Percentiles rank a stretch among this genome's conserved stretches.
Conservation (phyloP, 345 rosid genomes). For the Populus tremula region DNA sequence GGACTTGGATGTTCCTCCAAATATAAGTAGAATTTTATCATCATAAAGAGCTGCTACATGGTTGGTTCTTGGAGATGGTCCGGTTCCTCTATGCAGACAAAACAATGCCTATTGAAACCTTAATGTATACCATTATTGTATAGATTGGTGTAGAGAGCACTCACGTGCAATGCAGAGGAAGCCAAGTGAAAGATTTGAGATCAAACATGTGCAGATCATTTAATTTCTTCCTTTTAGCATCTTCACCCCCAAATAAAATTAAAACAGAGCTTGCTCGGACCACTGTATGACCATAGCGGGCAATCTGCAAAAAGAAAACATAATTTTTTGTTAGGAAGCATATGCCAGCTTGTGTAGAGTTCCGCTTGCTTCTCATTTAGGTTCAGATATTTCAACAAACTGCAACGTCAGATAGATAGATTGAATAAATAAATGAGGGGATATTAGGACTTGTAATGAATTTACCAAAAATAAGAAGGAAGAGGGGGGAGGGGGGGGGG, state of each 20-base stretch:
- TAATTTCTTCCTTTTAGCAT: slow-evolving; percentile 79
- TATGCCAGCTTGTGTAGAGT: not conserved
- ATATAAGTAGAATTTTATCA: slow-evolving; percentile 71
- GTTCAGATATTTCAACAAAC: not conserved
- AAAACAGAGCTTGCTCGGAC: slow-evolving; percentile 77
- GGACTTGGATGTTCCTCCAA: slow-evolving; percentile 88
- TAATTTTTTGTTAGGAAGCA: slow-evolving; percentile 1
- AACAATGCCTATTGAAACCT: slow-evolving; percentile 1
- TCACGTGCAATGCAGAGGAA: slow-evolving; percentile 94
- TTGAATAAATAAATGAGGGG: not conserved
- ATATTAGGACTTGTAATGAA: not conserved
- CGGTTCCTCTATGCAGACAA: slow-evolving; percentile 59
- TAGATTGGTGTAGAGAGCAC: slow-evolving; percentile 11
- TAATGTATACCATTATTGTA: not conserved
- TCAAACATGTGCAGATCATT: slow-evolving; percentile 97
- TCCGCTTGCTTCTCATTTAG: not conserved
- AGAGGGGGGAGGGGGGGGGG: no score
- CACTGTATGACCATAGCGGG: slow-evolving; percentile 89
- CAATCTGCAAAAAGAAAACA: slow-evolving; percentile 48
- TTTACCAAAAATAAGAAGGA: no score
- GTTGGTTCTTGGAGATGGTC: slow-evolving; percentile 81
- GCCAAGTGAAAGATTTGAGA: slow-evolving; percentile 92
- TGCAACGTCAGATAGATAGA: not conserved
- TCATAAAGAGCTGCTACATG: slow-evolving; percentile 87
- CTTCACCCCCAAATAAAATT: slow-evolving; percentile 92